Evolutionary conservation across 2,329 filamentous ascomycete species (phyloP).

Genomic region (Talaromyces sp.): DNA sequence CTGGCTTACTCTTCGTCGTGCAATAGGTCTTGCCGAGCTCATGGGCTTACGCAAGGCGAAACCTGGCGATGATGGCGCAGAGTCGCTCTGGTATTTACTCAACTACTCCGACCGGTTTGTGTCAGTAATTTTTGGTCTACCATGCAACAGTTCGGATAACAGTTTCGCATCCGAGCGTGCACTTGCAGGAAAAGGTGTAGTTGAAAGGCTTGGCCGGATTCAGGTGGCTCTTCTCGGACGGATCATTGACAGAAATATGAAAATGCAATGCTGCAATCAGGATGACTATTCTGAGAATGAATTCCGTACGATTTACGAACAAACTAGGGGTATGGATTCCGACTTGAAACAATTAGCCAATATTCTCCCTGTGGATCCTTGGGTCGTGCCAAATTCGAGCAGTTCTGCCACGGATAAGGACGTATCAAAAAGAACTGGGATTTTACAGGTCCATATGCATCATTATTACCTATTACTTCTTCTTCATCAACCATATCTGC

Average conservation of each 20-base stretch:
- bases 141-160: conserved; percentile 36
- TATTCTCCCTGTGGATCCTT: conserved; percentile 22
- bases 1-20: conserved; percentile 51
- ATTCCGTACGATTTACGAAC: conserved; percentile 3
- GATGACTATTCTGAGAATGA: background rate
- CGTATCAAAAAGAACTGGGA: conserved; percentile 21
- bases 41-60: conserved; percentile 43
- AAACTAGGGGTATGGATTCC: conserved; percentile 25
- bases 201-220: conserved; percentile 21
- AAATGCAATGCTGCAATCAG: conserved; percentile 18
- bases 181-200: conserved; percentile 2
- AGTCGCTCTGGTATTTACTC: conserved; percentile 37
- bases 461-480: conserved; percentile 27
- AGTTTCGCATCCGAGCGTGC: conserved; percentile 3
- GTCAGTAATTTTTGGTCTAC: conserved; percentile 52
- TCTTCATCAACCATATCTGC: conserved; percentile 27
- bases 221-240: conserved; percentile 22
- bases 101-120: conserved; percentile 49
- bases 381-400: conserved; percentile 12
- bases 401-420: conserved; percentile 10
- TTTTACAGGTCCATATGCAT: conserved; percentile 25
- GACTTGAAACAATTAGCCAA: conserved; percentile 24
- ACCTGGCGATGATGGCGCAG: conserved; percentile 21
- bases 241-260: conserved; percentile 24
- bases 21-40: conserved; percentile 50